Percentiles rank a stretch among this genome's conserved stretches.
phyloP scores from a whole-genome alignment of 805 yeast species.

The Dipodascus geniculatus region DNA sequence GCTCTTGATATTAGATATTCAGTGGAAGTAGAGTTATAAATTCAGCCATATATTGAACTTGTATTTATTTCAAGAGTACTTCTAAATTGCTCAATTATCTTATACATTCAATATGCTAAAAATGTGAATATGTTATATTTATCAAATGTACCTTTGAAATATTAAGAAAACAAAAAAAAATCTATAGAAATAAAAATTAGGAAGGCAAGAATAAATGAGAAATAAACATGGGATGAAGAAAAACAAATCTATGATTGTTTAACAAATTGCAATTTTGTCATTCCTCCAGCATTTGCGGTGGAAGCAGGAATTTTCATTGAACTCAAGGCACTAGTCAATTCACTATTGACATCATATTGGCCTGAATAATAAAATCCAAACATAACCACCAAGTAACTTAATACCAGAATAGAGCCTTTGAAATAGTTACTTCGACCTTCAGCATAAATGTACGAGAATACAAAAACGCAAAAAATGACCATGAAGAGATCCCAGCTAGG shows the following conservation, averaged over 20 bases:
- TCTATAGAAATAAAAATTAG: too few relatives aligned
- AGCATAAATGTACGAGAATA: constrained; percentile 88
- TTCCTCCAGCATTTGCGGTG: neutral
- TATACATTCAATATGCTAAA: too few relatives aligned
- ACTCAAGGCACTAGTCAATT: constrained; percentile 11
- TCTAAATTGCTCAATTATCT: too few relatives aligned
- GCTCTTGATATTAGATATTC: constrained; percentile 8
- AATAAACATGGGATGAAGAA: neutral
- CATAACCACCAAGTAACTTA: constrained; percentile 63
- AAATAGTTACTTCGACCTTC: constrained; percentile 95
- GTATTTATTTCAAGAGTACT: too few relatives aligned
- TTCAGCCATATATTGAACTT: neutral
- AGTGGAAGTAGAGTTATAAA: neutral
- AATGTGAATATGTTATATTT: too few relatives aligned
- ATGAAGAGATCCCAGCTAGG: constrained; percentile 95
- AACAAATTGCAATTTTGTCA: neutral
- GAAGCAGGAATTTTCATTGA: neutral
- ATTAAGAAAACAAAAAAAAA: too few relatives aligned
- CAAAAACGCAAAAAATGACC: constrained; percentile 68
- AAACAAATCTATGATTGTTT: neutral
- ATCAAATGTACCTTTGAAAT: too few relatives aligned
- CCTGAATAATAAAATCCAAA: constrained; percentile 69
- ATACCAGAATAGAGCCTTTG: constrained; percentile 80
- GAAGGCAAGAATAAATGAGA: neutral
- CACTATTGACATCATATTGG: neutral